Evolutionary conservation across 768 basidiomycete species (phyloP), one percentile per base, ranked within the genome.

Genomic region (Suillus hirtellus): DNA sequence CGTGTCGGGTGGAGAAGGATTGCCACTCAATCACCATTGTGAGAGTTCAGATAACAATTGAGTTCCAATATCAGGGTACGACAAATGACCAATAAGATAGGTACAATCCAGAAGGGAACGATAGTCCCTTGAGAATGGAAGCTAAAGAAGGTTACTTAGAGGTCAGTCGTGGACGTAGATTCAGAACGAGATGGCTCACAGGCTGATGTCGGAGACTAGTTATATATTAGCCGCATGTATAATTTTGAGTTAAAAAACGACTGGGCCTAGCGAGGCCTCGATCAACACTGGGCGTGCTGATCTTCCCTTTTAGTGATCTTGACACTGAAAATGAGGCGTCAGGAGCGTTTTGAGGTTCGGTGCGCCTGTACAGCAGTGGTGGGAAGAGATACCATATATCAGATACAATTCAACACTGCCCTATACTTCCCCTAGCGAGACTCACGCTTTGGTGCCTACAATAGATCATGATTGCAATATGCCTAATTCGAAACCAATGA

Each of bases 61-160:
- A 27, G 49, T 27, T 50, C 24, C 24, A 27, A 27, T 35, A 34
- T 6, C 34, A 35, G 19, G 11, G 52, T 35, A 12, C 34, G 12
- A 34, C 31, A n/a, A 54, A 54, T 35, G 31, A 11, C 11, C 19
- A 54, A 35, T 54, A 12, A 14, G 12, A n/a, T 11, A 11, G 24
- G 49, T 50, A 53, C 27, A 53, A 34, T 14, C 53, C 53, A 35
- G 34, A 54, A 35, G 12, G 12, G 53, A 54, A 37, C n/a, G n/a
- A 37, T 12, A n/a, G 35, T 54, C 5, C 53, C 53, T 54, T 54
- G 31, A 54, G 35, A 54, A 37, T 37, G 53, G 53, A 54, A 37
- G n/a, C 53, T 54, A 35, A 54, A 35, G n/a, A 35, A 37, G 53
- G 34, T 54, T 54, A 37, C 53, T 53, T 27, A 31, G 27, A 27